Conservation (phyloP, 2,329 filamentous ascomycete genomes). For the Cladosporium sp. region DNA sequence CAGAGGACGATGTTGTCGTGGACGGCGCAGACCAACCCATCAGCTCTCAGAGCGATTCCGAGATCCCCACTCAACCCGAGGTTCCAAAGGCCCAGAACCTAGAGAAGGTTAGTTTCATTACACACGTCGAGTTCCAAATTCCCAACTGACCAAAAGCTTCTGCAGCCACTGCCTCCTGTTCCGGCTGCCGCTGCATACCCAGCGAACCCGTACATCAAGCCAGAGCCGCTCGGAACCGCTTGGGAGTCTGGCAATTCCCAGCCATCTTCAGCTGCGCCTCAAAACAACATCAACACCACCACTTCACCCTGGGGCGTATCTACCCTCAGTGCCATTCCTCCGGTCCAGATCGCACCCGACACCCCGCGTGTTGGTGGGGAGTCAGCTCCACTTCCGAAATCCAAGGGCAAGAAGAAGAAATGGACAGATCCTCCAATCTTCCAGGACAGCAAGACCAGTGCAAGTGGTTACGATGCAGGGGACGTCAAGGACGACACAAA, state of each 20-base stretch:
- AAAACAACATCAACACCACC: background rate
- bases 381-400: background rate
- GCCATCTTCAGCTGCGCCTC: background rate
- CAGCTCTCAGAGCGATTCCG: background rate
- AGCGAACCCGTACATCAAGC: background rate
- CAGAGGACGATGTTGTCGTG: background rate
- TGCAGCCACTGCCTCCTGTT: conserved; percentile 14
- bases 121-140: background rate
- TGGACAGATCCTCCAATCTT: conserved; percentile 19
- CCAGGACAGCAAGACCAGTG: background rate
- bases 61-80: background rate
- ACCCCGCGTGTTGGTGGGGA: background rate
- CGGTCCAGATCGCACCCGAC: background rate
- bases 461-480: background rate
- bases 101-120: background rate
- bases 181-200: background rate
- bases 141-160: background rate
- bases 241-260: background rate
- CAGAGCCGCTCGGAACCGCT: background rate
- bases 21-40: background rate
- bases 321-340: background rate
- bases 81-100: background rate
- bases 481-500: background rate
- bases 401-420: conserved; percentile 11
- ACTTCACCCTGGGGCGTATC: background rate